phyloP scores from a whole-genome alignment of 1,284 basidiomycete genomes.

The Porogramme epimiltina region DNA sequence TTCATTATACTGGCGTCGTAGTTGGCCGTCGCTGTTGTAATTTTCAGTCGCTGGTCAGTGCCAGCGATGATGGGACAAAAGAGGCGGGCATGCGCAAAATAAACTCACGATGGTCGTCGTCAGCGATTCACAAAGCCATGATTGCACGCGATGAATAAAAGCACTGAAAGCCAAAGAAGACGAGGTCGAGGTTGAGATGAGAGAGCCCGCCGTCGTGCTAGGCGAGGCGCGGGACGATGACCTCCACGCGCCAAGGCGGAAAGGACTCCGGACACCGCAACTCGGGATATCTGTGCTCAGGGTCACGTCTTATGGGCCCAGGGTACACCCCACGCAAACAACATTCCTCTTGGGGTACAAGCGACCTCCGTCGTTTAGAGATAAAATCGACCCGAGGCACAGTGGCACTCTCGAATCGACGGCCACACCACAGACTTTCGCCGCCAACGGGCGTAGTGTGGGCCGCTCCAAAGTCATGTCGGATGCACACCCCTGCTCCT shows the following conservation, averaged over 20 bases:
- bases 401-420: too few species aligned
- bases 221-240: too few species aligned
- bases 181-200: slow-evolving; percentile 10
- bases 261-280: slow-evolving; percentile 6
- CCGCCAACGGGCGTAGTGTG: too few species aligned
- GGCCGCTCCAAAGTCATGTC: too few species aligned
- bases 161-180: slow-evolving; percentile 2
- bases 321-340: too few species aligned
- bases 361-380: too few species aligned
- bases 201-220: slow-evolving; percentile 9
- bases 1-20: slow-evolving; percentile 27
- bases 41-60: slow-evolving; percentile 22
- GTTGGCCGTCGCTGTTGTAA: slow-evolving; percentile 3
- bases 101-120: slow-evolving; percentile 24
- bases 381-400: too few species aligned
- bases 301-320: too few species aligned
- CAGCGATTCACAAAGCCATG: slow-evolving; percentile 28
- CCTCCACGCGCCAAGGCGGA: background rate
- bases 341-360: too few species aligned
- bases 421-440: too few species aligned
- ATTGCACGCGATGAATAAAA: slow-evolving; percentile 10
- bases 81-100: slow-evolving; percentile 34
- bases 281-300: too few species aligned
- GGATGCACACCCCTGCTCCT: too few species aligned
- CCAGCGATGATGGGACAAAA: slow-evolving; percentile 30